Conservation (phyloP, 164 flowering plant genomes). For the Nymphaea colorata region DNA sequence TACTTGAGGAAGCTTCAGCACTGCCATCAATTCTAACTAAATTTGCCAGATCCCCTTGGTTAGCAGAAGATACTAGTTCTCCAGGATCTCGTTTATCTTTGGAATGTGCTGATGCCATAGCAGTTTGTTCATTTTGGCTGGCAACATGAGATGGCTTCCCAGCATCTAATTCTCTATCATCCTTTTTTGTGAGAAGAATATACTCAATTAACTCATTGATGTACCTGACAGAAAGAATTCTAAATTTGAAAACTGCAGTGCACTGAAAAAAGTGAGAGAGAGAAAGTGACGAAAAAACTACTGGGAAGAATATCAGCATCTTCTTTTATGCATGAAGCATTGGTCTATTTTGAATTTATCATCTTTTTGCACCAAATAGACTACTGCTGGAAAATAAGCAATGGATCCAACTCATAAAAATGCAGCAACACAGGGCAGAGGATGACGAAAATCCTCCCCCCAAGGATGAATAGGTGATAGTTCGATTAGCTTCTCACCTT, state of each 20-base stretch:
- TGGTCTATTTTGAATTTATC: too few relatives aligned
- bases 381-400: too few relatives aligned
- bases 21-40: slow-evolving; percentile 16
- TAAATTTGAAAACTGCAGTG: not conserved
- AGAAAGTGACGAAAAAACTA: not conserved
- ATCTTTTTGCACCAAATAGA: too few relatives aligned
- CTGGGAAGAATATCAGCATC: too few relatives aligned
- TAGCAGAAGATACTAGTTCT: slow-evolving; percentile 13
- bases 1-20: slow-evolving; percentile 14
- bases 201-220: slow-evolving; percentile 78
- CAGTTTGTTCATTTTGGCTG: slow-evolving; percentile 14
- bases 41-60: slow-evolving; percentile 18
- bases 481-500: too few relatives aligned
- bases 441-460: too few relatives aligned
- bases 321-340: too few relatives aligned
- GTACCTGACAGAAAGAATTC: slow-evolving; percentile 37
- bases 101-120: slow-evolving; percentile 5
- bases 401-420: too few relatives aligned
- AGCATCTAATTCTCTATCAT: not conserved
- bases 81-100: slow-evolving; percentile 12
- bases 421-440: too few relatives aligned
- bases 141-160: slow-evolving; percentile 16
- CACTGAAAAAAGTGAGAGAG: not conserved
- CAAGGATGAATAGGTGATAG: too few relatives aligned
- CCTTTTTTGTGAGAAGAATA: slow-evolving; percentile 37